phyloP scores from a whole-genome alignment of 192 early-diverging fungal species.

The Podila epicladia region DNA sequence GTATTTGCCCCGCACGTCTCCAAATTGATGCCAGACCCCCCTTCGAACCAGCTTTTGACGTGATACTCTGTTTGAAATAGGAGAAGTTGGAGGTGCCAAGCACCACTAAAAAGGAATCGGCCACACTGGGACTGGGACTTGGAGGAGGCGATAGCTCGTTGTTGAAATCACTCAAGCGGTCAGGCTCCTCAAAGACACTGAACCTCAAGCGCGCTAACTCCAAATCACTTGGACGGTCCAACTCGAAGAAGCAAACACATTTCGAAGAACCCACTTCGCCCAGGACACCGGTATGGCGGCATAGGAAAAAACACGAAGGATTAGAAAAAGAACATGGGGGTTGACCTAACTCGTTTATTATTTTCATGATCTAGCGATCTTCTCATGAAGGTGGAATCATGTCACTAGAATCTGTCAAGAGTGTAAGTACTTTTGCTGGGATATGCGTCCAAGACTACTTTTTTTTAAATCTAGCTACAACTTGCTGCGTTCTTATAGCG shows the following conservation, averaged over 20 bases:
- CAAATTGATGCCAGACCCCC: not conserved
- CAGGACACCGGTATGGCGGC: conserved; percentile 36
- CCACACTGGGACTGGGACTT: conserved; percentile 23
- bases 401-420: conserved; percentile 66
- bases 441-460: too few species aligned
- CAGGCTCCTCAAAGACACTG: conserved; percentile 38
- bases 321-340: not conserved
- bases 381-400: conserved; percentile 62
- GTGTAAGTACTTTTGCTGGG: conserved; percentile 30
- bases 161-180: conserved; percentile 44
- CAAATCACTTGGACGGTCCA: conserved; percentile 38
- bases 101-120: conserved; percentile 40
- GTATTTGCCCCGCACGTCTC: not conserved
- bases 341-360: conserved; percentile 2
- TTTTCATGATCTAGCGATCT: conserved; percentile 33
- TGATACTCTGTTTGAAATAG: not conserved
- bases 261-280: conserved; percentile 51
- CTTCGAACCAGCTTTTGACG: too few species aligned
- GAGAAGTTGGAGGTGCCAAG: conserved; percentile 47
- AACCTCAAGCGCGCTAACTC: conserved; percentile 45
- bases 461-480: not conserved
- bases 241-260: conserved; percentile 47
- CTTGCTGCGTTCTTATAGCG: conserved; percentile 38
- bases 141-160: conserved; percentile 39
- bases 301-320: not conserved